Conservation (phyloP, 2,329 filamentous ascomycete genomes). For the Trichoderma sp. region DNA sequence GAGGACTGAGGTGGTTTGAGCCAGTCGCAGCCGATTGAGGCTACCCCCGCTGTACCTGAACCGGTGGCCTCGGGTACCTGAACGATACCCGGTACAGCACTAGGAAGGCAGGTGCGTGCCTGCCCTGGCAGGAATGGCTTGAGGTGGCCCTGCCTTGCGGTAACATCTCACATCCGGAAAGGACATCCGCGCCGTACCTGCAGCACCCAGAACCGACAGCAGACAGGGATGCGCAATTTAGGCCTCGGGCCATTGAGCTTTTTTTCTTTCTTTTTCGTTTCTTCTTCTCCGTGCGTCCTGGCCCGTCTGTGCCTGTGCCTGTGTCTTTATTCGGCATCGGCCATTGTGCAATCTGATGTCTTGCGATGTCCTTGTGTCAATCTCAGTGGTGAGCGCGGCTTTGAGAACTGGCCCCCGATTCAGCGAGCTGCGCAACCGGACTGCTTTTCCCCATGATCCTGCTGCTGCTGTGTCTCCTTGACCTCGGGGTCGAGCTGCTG, state of each 20-base stretch:
- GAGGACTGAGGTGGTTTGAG: neutral
- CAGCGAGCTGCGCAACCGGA: neutral
- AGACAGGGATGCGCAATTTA: conserved; percentile 13
- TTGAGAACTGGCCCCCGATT: conserved; percentile 1
- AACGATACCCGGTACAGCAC: neutral
- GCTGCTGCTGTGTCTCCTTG: neutral
- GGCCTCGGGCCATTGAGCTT: conserved; percentile 4
- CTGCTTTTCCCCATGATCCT: neutral
- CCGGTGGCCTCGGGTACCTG: neutral
- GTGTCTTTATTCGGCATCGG: neutral
- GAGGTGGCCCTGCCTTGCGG: neutral
- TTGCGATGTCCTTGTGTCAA: too few species aligned
- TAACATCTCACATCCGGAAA: conserved; percentile 23
- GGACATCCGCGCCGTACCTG: conserved; percentile 26
- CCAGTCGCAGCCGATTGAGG: neutral
- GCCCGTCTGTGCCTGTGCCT: neutral
- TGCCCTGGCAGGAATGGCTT: neutral
- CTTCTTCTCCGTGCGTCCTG: neutral
- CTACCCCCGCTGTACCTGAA: neutral
- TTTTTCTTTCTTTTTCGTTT: neutral
- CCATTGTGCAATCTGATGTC: too few species aligned
- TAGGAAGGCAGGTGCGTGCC: neutral
- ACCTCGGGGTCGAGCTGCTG: too few species aligned
- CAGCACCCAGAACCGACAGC: neutral
- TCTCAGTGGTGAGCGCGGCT: neutral